Evolutionary conservation across 495 filamentous ascomycete species (phyloP), one percentile per base, ranked within the genome.

Genomic region (Staphylotrichum tortipilum): DNA sequence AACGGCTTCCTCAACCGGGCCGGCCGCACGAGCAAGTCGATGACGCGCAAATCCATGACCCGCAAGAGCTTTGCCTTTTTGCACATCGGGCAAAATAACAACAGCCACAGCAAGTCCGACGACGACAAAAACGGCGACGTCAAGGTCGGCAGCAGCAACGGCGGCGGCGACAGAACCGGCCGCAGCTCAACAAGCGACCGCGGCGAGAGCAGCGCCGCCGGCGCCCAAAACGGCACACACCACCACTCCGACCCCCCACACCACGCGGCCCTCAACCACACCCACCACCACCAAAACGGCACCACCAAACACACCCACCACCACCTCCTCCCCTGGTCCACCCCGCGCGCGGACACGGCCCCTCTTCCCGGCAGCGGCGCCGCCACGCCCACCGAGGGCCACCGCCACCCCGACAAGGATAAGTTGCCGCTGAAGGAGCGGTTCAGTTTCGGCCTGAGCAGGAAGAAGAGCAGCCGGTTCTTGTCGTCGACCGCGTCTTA

Each of bases 361-460:
- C 44, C 46, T 34, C 30, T 44, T 33, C 21, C 21, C 22, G 45
- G 53, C 4, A 39, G 46, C 30, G 42, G 40, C 35, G 44, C 18
- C 4, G 50, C 29, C 5, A 36, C 9, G 21, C 35, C 46, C 30
- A 52, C n/a, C n/a, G n/a, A n/a, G n/a, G n/a, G n/a, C n/a, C n/a
- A n/a, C n/a, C n/a, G n/a, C 54, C 39, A 50, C 7, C 43, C 43
- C 18, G 31, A 50, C n/a, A 50, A 50, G 33, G 39, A 50, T 3
- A 41, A 19, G 44, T 33, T 50, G 24, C 47, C 59, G 26, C 49
- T 72, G 10, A 78, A 72, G 53, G 71, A 71, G 34, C 66, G 81
- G 48, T 80, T 83, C 55, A 80, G 70, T 52, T 78, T 78, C 48
- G 68, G 76, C 47, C 54, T 83, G 42, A 77, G 79, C 15, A 68